Evolutionary conservation across 192 early-diverging fungal genomes (phyloP).

Genomic region (Paraglomus occultum): DNA sequence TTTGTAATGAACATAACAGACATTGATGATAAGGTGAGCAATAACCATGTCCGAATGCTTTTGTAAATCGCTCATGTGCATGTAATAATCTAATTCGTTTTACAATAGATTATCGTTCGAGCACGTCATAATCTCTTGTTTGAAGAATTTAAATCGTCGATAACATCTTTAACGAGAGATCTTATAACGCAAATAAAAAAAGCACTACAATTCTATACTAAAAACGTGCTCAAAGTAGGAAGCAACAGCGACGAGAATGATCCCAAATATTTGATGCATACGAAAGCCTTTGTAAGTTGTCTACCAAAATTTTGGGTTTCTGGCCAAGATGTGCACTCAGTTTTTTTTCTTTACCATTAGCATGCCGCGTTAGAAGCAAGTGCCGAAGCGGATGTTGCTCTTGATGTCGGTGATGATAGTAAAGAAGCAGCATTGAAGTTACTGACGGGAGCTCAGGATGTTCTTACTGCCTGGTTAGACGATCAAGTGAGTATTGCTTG

Average conservation of each 20-base stretch:
- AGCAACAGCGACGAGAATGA: conserved; percentile 52
- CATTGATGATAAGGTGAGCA: conserved; percentile 88
- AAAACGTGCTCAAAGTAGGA: conserved; percentile 49
- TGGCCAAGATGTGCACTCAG: neutral
- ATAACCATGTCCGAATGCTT: neutral
- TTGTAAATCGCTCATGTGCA: neutral
- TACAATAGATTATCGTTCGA: conserved; percentile 75
- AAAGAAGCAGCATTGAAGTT: conserved; percentile 45
- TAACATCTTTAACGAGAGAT: conserved; percentile 43
- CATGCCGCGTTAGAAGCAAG: conserved; percentile 41
- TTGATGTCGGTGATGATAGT: conserved; percentile 41
- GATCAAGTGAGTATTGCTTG: conserved; percentile 42
- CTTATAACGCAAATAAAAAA: conserved; percentile 54
- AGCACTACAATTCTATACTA: conserved; percentile 66
- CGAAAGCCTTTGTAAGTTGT: conserved; percentile 61
- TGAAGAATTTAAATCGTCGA: conserved; percentile 49
- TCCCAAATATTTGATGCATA: conserved; percentile 76
- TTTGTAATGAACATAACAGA: conserved; percentile 99
- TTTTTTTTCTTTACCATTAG: conserved; percentile 25
- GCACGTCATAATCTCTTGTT: conserved; percentile 85
- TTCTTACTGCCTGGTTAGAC: conserved; percentile 51
- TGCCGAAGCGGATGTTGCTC: conserved; percentile 43
- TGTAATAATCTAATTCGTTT: neutral
- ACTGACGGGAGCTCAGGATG: conserved; percentile 51
- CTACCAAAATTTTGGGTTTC: neutral